Conservation (phyloP, 2,329 filamentous ascomycete species). For the Microascus cirrosus region DNA sequence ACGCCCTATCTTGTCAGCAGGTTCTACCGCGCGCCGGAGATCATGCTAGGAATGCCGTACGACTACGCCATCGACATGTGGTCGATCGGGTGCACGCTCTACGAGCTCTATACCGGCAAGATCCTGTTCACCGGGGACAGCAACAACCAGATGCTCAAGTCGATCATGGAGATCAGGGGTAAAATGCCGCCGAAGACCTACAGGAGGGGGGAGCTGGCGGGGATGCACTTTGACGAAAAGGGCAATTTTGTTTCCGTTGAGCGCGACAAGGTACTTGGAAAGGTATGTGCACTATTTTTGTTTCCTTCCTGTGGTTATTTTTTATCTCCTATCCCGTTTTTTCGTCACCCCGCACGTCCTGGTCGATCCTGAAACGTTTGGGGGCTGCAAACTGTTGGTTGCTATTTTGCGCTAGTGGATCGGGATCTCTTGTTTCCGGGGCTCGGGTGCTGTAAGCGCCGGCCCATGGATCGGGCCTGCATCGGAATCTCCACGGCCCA, state of each 20-base stretch:
- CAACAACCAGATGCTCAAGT: conserved; percentile 97
- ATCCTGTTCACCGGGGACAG: conserved; percentile 90
- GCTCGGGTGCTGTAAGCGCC: conserved; percentile 3
- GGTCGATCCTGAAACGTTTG: background rate
- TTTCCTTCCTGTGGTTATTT: conserved; percentile 8
- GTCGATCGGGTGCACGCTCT: conserved; percentile 95
- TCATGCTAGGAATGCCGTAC: conserved; percentile 93
- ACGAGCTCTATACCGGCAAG: conserved; percentile 94
- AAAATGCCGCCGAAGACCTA: conserved; percentile 85
- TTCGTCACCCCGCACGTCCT: background rate
- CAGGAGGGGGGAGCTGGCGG: conserved; percentile 66
- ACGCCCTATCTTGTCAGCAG: conserved; percentile 93
- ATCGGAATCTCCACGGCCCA: conserved; percentile 3
- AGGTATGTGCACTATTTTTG: conserved; percentile 37
- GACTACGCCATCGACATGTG: conserved; percentile 94
- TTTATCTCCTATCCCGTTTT: conserved; percentile 1
- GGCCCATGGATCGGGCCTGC: background rate
- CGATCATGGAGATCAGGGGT: conserved; percentile 92
- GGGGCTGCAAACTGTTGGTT: background rate
- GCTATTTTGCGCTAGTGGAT: background rate
- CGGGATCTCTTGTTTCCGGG: background rate
- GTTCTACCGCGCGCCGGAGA: conserved; percentile 94
- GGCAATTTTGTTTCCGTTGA: conserved; percentile 79
- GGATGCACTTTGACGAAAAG: conserved; percentile 73
- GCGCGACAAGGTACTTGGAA: conserved; percentile 75